Conservation (phyloP, 2,329 filamentous ascomycete genomes). For the Fusarium anguioides region DNA sequence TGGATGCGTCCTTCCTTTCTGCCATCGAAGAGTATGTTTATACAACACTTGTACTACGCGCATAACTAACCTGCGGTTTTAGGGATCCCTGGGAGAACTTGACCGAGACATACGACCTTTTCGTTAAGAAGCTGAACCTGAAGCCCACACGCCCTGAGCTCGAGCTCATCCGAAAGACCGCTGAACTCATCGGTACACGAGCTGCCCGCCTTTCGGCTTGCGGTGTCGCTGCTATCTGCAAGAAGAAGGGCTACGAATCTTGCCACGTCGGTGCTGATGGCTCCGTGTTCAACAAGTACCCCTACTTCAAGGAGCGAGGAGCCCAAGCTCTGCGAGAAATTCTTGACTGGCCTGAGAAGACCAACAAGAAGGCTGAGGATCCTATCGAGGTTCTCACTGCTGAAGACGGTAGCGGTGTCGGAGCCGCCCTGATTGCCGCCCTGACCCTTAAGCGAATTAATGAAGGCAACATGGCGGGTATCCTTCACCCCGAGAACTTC, state of each 20-base stretch:
- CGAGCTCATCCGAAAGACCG: conserved; percentile 86
- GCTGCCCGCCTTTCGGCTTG: conserved; percentile 93
- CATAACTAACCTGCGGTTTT: conserved; percentile 33
- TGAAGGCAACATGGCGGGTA: conserved; percentile 71
- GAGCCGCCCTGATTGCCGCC: conserved; percentile 90
- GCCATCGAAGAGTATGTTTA: conserved; percentile 84
- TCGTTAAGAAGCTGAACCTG: conserved; percentile 80
- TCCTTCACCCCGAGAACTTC: conserved; percentile 74
- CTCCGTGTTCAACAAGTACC: conserved; percentile 99
- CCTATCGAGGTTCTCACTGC: conserved; percentile 88
- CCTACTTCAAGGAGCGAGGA: conserved; percentile 94
- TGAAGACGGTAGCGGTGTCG: conserved; percentile 97
- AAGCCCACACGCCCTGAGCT: conserved; percentile 80
- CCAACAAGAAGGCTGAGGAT: conserved; percentile 77
- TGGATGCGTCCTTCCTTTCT: conserved; percentile 94
- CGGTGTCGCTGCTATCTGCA: conserved; percentile 95
- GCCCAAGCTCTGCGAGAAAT: conserved; percentile 93
- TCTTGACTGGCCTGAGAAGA: conserved; percentile 87
- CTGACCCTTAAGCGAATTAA: conserved; percentile 73
- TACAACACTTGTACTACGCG: background rate
- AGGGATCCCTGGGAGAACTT: conserved; percentile 96
- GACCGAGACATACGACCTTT: conserved; percentile 85
- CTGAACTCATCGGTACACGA: conserved; percentile 94
- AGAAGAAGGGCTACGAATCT: conserved; percentile 88
- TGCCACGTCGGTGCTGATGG: conserved; percentile 98